Evolutionary conservation across 2,329 filamentous ascomycete genomes (phyloP).

Genomic region (Cordyceps javanica): DNA sequence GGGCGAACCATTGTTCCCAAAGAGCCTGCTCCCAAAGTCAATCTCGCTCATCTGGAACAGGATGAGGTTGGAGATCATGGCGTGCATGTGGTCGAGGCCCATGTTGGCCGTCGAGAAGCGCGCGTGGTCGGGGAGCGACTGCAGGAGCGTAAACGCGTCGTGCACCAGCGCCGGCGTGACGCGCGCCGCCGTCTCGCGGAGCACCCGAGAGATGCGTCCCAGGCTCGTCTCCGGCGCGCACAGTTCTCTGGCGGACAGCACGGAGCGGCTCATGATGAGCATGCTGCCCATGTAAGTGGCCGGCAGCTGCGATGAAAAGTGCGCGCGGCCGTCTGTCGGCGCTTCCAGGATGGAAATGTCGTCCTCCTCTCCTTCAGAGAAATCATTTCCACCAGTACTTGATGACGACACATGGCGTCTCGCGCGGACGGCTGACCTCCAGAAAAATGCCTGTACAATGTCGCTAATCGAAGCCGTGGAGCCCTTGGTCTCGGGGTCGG

Average conservation of each 20-base stretch:
- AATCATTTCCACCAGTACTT: conserved; percentile 17
- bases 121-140: conserved; percentile 22
- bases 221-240: conserved; percentile 23
- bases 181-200: conserved; percentile 21
- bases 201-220: conserved; percentile 18
- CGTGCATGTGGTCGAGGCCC: conserved; percentile 22
- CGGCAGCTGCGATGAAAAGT: conserved; percentile 24
- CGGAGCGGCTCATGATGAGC: conserved; percentile 23
- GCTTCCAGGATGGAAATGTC: conserved; percentile 28
- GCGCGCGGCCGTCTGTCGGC: conserved; percentile 25
- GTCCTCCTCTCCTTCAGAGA: conserved; percentile 14
- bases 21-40: conserved; percentile 22
- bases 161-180: conserved; percentile 23
- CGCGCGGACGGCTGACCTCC: conserved; percentile 29
- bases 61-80: conserved; percentile 27
- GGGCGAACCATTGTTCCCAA: conserved; percentile 21
- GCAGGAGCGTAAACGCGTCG: conserved; percentile 23
- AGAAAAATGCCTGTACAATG: conserved; percentile 34
- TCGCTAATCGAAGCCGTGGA: conserved; percentile 28
- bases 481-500: conserved; percentile 20
- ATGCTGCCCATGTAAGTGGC: conserved; percentile 24
- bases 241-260: conserved; percentile 20
- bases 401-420: conserved; percentile 28
- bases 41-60: conserved; percentile 23
- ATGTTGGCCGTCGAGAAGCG: conserved; percentile 21